Evolutionary conservation across 1,284 basidiomycete species (phyloP), one percentile per base, ranked within the genome.

Genomic region (Fomitopsis palustris): DNA sequence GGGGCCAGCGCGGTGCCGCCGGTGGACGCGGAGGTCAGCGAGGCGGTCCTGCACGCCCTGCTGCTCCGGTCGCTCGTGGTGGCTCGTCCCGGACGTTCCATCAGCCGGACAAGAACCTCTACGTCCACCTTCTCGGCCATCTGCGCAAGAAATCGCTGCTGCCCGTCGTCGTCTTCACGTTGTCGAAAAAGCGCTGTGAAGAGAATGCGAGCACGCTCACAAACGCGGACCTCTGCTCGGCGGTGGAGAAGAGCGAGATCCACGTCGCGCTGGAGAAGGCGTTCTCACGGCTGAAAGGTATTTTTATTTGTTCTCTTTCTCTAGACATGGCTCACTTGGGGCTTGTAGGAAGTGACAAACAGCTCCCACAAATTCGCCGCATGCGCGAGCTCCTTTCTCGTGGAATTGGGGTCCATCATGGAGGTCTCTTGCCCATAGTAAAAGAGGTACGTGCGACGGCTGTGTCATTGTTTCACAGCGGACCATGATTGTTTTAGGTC

Each of bases 381-480:
- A 99, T 98, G 90, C 84, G 93, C 19, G 93, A 97, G 66, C 76
- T 99, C 47, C 84, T 99, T 6, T 86, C 87, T 57, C 85, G 96
- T 55, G 97, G 97, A 37, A 96, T 99, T 57, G 97, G 96, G 12
- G 92, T 99, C 0, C 97, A 99, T 74, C 97, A 99, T 68, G 96
- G 97, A 45, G 97, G 97, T 5, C 80, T 99, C 7, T 78, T 99
- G 3, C 97, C 97, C 0, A 92, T 99, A 39, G 95, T 99, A 43
- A 99, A 99, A 79, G 94, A 97, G 83, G 95, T 93, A 57, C 45
- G 78, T 39, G 23, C 19, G 21, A 52, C 16, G 25, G 5, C 21
- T 39, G 17, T 41, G 16, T 16, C 4, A 33, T 33, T 14, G 16
- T 10, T 10, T 29, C 12, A 42, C 27, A 55, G 55, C n/a, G 2